Percentiles rank a stretch among this genome's conserved stretches.
These are phyloP conservation scores for Clathrospora elynae DNA, from an alignment of 2,329 filamentous ascomycete genomes.

Conservation along the genomic window DNA sequence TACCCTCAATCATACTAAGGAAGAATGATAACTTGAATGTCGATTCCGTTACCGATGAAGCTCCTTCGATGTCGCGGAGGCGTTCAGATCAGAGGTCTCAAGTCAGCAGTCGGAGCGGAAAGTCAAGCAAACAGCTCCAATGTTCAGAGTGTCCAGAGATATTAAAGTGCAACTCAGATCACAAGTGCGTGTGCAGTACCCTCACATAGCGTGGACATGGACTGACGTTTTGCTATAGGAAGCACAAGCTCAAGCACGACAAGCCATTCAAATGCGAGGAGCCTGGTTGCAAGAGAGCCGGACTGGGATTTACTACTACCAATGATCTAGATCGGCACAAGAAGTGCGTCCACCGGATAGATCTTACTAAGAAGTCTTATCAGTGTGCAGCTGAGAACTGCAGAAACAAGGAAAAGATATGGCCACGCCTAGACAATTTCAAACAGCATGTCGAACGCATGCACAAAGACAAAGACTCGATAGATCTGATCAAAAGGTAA, in stretches of 20 bases:
- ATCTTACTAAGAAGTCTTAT: constrained; percentile 53
- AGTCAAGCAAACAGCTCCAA: constrained; percentile 17
- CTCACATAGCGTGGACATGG: not conserved
- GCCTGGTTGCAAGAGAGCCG: constrained; percentile 59
- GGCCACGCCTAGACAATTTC: constrained; percentile 87
- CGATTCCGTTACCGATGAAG: constrained; percentile 19
- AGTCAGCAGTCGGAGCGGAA: constrained; percentile 33
- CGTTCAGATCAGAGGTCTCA: constrained; percentile 33
- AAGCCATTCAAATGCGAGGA: constrained; percentile 69
- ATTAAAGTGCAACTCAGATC: constrained; percentile 45
- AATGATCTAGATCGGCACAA: constrained; percentile 85
- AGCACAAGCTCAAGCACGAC: constrained; percentile 72
- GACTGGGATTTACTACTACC: constrained; percentile 73
- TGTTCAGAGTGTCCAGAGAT: constrained; percentile 32
- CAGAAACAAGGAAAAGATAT: constrained; percentile 67
- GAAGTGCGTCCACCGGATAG: constrained; percentile 69
- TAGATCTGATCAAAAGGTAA: constrained; percentile 56
- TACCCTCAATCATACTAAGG: constrained; percentile 22
- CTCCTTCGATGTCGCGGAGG: constrained; percentile 18
- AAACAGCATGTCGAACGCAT: constrained; percentile 74
- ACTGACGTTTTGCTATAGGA: constrained; percentile 58
- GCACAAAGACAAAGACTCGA: constrained; percentile 59
- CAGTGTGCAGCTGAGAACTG: constrained; percentile 65
- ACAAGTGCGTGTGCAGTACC: constrained; percentile 38
- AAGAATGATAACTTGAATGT: constrained; percentile 27